Evolutionary conservation across 805 yeast genomes (phyloP).

Genomic region (Wickerhamiella cacticola): DNA sequence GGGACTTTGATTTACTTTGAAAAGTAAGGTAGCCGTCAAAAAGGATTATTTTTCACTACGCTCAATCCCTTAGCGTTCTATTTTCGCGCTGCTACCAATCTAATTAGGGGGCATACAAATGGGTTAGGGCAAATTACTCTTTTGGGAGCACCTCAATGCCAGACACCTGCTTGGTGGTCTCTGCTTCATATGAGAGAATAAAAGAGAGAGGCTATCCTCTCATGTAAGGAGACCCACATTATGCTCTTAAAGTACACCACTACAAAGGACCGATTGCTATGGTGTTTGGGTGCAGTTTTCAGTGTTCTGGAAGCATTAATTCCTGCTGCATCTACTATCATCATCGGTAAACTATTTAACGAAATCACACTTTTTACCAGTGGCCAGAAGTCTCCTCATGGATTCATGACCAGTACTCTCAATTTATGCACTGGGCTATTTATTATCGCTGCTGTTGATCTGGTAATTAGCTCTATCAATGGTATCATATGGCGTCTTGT

Average conservation of each 20-base stretch:
- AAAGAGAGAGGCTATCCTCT: not conserved
- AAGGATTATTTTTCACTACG: too few species aligned
- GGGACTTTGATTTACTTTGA: too few species aligned
- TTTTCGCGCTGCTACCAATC: too few species aligned
- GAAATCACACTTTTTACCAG: constrained; percentile 30
- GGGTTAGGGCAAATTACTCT: constrained; percentile 4
- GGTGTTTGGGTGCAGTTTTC: not conserved
- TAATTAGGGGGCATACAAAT: not conserved
- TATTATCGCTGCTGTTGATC: constrained; percentile 37
- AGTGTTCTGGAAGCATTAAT: constrained; percentile 6
- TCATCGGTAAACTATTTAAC: constrained; percentile 55
- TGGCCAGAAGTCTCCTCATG: constrained; percentile 26
- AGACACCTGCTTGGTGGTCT: not conserved
- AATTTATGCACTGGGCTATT: constrained; percentile 32
- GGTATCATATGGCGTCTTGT: constrained; percentile 50
- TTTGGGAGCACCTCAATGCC: constrained; percentile 1
- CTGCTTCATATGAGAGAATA: not conserved
- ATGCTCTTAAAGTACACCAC: not conserved
- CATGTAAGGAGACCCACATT: not conserved
- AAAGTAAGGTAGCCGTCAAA: too few species aligned
- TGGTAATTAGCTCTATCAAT: constrained; percentile 41
- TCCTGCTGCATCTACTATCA: constrained; percentile 33
- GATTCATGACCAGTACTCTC: constrained; percentile 33
- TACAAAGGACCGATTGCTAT: not conserved
- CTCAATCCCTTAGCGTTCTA: too few species aligned